phyloP scores from a whole-genome alignment of 2,329 filamentous ascomycete species.

The Botrytis pseudocinerea region DNA sequence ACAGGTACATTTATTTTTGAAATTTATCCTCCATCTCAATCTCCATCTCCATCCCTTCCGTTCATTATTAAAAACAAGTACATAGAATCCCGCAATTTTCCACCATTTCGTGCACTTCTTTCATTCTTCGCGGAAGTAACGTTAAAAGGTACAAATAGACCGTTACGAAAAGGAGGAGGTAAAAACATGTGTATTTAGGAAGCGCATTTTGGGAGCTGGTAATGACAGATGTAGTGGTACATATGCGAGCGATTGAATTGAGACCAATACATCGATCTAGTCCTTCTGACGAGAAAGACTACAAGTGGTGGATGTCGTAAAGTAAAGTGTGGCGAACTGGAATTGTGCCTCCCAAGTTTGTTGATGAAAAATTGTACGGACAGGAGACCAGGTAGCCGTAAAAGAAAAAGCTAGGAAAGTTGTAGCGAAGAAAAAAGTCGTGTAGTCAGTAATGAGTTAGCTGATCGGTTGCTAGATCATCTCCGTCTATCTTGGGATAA shows the following conservation, averaged over 20 bases:
- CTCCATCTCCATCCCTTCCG: neutral
- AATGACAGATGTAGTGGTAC: neutral
- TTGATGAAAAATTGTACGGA: too few relatives aligned
- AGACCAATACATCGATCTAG: neutral
- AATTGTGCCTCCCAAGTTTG: too few relatives aligned
- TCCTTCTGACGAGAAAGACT: neutral
- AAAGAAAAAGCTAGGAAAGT: too few relatives aligned
- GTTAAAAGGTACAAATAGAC: neutral
- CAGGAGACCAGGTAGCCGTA: too few relatives aligned
- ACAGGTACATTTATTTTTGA: neutral
- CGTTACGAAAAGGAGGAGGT: too few relatives aligned
- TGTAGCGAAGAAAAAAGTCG: too few relatives aligned
- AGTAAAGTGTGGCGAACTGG: too few relatives aligned
- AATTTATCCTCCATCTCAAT: neutral
- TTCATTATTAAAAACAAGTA: neutral
- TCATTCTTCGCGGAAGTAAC: neutral
- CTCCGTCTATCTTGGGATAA: too few relatives aligned
- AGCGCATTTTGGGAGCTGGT: neutral
- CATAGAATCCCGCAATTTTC: fast-evolving
- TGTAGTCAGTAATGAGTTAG: too few relatives aligned
- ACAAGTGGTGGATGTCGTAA: too few relatives aligned
- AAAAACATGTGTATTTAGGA: neutral
- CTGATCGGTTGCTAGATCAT: too few relatives aligned
- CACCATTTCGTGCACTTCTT: neutral
- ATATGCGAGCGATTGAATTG: neutral